Conservation (phyloP, 1,284 basidiomycete genomes). For the Naganishia albida region DNA sequence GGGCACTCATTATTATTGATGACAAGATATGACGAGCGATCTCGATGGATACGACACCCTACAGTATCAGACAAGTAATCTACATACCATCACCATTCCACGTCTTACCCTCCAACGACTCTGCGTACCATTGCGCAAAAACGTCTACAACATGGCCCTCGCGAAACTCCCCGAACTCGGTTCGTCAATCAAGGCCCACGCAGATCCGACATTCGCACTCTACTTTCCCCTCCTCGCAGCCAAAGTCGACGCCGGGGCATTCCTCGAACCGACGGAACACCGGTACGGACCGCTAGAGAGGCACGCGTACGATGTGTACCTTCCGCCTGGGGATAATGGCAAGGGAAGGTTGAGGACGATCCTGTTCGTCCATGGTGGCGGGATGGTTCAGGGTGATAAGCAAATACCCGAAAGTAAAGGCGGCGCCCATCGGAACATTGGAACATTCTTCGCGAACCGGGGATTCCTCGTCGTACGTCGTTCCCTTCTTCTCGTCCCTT, state of each 20-base stretch:
- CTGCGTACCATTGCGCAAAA: background rate
- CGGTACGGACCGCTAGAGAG: constrained; percentile 13
- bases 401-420: constrained; percentile 14
- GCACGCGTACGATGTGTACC: constrained; percentile 30
- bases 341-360: constrained; percentile 11
- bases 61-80: too few species aligned
- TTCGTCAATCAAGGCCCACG: constrained; percentile 11
- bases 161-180: constrained; percentile 11
- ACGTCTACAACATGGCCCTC: background rate
- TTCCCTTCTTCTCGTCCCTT: background rate
- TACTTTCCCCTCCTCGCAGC: constrained; percentile 27
- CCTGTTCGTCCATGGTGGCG: constrained; percentile 31
- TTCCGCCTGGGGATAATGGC: constrained; percentile 1
- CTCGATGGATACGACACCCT: too few species aligned
- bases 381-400: constrained; percentile 28
- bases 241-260: background rate
- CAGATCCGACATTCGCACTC: constrained; percentile 14
- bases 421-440: constrained; percentile 26
- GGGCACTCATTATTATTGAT: too few species aligned
- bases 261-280: constrained; percentile 21
- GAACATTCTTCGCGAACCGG: constrained; percentile 24
- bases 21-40: too few species aligned
- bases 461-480: constrained; percentile 26
- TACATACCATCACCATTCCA: background rate
- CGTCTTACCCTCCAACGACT: background rate